Conservation (phyloP, 331 rosid species). For the Telfairia occidentalis region DNA sequence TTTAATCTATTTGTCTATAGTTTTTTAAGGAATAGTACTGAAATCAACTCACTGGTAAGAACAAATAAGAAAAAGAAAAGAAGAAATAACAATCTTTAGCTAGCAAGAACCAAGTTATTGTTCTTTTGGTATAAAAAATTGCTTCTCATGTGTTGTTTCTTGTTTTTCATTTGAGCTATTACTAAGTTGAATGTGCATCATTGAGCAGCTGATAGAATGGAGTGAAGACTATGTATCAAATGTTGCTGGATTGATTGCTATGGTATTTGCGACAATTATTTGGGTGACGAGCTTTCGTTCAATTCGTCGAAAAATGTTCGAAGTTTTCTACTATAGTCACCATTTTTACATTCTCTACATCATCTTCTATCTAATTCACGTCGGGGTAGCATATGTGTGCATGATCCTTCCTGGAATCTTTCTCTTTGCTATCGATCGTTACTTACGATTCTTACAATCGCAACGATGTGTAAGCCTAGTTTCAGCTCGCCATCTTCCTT, state of each 20-base stretch:
- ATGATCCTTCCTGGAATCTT: slow-evolving; percentile 59
- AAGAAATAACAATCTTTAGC: neutral
- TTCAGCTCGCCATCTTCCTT: slow-evolving; percentile 54
- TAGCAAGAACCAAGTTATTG: neutral
- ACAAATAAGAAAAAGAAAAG: neutral
- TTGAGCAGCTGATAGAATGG: slow-evolving; percentile 39
- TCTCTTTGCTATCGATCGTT: slow-evolving; percentile 56
- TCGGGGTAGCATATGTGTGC: slow-evolving; percentile 35
- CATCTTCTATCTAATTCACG: slow-evolving; percentile 52
- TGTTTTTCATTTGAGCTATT: too few species aligned
- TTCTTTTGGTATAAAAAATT: neutral
- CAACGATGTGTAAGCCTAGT: slow-evolving; percentile 24
- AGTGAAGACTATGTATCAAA: slow-evolving; percentile 40
- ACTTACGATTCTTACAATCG: slow-evolving; percentile 52
- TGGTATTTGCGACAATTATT: slow-evolving; percentile 33
- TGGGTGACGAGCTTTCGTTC: slow-evolving; percentile 46
- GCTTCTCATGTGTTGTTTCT: neutral
- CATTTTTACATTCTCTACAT: slow-evolving; percentile 45
- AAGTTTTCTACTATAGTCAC: slow-evolving; percentile 64
- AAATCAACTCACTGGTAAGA: too few species aligned
- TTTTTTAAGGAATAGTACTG: too few species aligned
- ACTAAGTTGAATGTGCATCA: neutral
- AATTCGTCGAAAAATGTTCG: slow-evolving; percentile 49
- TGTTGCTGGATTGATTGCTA: slow-evolving; percentile 51
- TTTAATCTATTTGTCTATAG: too few species aligned